Conservation (phyloP, 2,329 filamentous ascomycete genomes). For the Metarhizium brunneum region DNA sequence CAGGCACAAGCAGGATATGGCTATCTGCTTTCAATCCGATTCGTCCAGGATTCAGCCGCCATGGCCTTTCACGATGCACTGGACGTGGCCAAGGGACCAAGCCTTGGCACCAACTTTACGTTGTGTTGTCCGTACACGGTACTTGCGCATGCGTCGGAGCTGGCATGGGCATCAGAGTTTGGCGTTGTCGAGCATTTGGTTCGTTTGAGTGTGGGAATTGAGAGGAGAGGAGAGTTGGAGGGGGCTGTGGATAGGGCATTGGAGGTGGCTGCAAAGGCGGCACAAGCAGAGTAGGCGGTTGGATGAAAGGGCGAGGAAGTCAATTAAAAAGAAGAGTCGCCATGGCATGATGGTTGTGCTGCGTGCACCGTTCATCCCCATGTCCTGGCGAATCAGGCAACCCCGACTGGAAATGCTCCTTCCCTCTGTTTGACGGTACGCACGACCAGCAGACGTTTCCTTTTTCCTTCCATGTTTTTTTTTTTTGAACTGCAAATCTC, state of each 20-base stretch:
- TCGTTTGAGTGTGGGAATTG: constrained; percentile 34
- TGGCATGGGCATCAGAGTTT: constrained; percentile 26
- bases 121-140: constrained; percentile 32
- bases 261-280: background rate
- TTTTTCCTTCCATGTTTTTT: too few relatives aligned
- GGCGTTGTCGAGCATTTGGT: constrained; percentile 31
- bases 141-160: constrained; percentile 27
- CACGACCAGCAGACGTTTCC: too few relatives aligned
- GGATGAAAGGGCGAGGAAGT: too few relatives aligned
- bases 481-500: too few relatives aligned
- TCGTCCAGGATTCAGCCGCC: constrained; percentile 26
- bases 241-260: background rate
- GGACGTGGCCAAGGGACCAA: constrained; percentile 37
- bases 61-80: constrained; percentile 38
- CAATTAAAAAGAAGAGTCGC: too few relatives aligned
- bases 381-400: too few relatives aligned
- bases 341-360: too few relatives aligned
- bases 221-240: constrained; percentile 12
- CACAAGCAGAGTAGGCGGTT: background rate
- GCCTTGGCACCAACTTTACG: constrained; percentile 41
- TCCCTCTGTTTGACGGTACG: background rate
- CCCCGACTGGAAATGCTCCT: too few relatives aligned
- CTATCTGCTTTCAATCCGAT: constrained; percentile 40
- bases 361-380: too few relatives aligned
- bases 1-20: constrained; percentile 33